phyloP scores from a whole-genome alignment of 108 stramenopile genomes.

The Cyclostephanos invisitatus region DNA sequence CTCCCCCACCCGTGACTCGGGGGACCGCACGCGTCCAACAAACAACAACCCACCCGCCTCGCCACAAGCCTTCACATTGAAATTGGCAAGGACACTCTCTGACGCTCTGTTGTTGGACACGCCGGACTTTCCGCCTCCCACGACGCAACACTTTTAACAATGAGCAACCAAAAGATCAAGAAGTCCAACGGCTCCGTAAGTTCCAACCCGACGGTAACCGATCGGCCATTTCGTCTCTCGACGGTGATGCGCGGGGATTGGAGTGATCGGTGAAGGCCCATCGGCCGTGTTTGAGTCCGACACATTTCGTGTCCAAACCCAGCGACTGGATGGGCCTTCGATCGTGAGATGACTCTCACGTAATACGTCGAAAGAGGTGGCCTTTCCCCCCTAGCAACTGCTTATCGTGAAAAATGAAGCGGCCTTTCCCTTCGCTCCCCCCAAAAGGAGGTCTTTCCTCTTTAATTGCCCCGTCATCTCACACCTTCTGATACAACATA shows the following conservation, averaged over 20 bases:
- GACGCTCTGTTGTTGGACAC: conserved; percentile 5
- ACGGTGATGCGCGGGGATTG: no score
- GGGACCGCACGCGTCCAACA: background rate
- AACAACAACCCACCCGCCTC: no score
- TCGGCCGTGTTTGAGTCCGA: conserved; percentile 22
- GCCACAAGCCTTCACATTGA: no score
- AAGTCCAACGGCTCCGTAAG: conserved; percentile 51
- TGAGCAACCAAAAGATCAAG: conserved; percentile 57
- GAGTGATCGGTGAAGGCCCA: no score
- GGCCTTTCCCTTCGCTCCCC: conserved; percentile 32
- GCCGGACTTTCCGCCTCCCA: conserved; percentile 18
- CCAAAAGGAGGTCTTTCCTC: conserved; percentile 47
- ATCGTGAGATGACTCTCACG: conserved; percentile 43
- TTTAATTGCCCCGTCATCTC: conserved; percentile 31
- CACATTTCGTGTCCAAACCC: conserved; percentile 1
- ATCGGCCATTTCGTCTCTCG: background rate
- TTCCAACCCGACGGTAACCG: background rate
- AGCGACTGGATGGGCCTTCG: conserved; percentile 7
- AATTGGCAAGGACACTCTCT: background rate
- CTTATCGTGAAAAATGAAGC: conserved; percentile 22
- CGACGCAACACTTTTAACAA: conserved; percentile 9
- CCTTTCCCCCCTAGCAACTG: conserved; percentile 46
- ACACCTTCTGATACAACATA: conserved; percentile 11
- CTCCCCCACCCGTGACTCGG: background rate
- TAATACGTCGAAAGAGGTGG: conserved; percentile 38